A percentile compares a stretch with the other conserved stretches of the same genome.
phyloP scores from a whole-genome alignment of 225 moss, liverwort and hornwort genomes.

The Climacium dendroides region DNA sequence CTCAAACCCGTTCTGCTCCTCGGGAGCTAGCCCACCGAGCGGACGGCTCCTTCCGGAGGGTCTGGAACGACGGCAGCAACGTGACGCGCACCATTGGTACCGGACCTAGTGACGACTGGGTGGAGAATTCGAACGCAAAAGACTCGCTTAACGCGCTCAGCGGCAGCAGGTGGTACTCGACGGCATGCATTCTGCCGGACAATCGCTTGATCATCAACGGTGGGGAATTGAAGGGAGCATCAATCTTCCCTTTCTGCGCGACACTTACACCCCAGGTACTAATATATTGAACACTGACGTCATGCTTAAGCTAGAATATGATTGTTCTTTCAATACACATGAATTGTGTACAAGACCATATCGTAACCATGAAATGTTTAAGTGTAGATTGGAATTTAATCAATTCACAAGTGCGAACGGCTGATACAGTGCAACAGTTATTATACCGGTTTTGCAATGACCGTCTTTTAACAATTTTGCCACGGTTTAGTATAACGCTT shows the following conservation, averaged over 20 bases:
- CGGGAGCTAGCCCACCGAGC: neutral
- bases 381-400: neutral
- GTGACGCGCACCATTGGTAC: neutral
- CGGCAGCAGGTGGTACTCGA: neutral
- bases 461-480: neutral
- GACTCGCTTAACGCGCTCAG: neutral
- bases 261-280: neutral
- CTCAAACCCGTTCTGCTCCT: slow-evolving; percentile 10
- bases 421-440: neutral
- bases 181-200: neutral
- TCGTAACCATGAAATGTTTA: neutral
- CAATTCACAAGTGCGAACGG: neutral
- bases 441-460: neutral
- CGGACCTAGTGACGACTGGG: neutral
- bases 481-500: neutral
- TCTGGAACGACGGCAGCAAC: neutral
- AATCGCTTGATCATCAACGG: neutral
- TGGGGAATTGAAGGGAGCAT: neutral
- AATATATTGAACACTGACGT: neutral
- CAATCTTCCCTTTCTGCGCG: neutral
- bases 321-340: neutral
- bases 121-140: neutral
- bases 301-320: neutral
- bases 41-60: slow-evolving; percentile 3
- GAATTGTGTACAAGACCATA: neutral